Evolutionary conservation across 192 early-diverging fungal species (phyloP), one percentile per base, ranked within the genome.

Genomic region (Coemansia biformis): DNA sequence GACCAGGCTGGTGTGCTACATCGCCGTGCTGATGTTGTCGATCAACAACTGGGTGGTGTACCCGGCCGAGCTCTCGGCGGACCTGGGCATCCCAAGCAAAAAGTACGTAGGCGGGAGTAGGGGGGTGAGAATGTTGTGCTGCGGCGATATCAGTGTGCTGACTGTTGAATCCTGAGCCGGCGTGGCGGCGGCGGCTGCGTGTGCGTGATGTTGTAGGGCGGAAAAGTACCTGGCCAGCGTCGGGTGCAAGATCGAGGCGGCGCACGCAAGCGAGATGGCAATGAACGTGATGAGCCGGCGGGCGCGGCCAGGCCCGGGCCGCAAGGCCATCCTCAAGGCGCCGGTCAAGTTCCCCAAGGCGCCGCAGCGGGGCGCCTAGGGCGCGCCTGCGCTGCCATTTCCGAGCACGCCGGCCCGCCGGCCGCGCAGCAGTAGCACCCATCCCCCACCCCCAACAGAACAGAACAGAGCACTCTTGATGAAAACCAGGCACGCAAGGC

Each of bases 1-100:
- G 48, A 87, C 87, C 66, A 87, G 79, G 66, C 75, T 95, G 6
- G 63, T 85, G 11, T 85, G 82, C 51, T 86, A 90, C 56, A 87
- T 91, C 43, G 57, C 87, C 33, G 78, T 79, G 11, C 62, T 91
- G 34, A 78, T 78, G 49, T 66, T 95, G 52, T 80, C 78, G 9
- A 54, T 91, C 2, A 82, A 88, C 55, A 81, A 84, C 57, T 92
- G 79, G 75, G 76, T 73, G 14, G 48, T 86, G 33, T 79, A 89
- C 41, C 72, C 83, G 0, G 53, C 56, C 2, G 71, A 74, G 5
- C 57, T 92, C 35, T 81, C 83, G 0, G 54, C 61, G 4, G 90
- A 92, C 49, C 57, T 92, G 48, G 74, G 69, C 16, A 48, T 83
- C 38, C 45, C 62, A 0, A 38, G 18, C 12, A 59, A 61, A 24